These are phyloP conservation scores for Uronychia binucleata DNA, from an alignment of 73 alveolate species.

Conservation along the genomic window DNA sequence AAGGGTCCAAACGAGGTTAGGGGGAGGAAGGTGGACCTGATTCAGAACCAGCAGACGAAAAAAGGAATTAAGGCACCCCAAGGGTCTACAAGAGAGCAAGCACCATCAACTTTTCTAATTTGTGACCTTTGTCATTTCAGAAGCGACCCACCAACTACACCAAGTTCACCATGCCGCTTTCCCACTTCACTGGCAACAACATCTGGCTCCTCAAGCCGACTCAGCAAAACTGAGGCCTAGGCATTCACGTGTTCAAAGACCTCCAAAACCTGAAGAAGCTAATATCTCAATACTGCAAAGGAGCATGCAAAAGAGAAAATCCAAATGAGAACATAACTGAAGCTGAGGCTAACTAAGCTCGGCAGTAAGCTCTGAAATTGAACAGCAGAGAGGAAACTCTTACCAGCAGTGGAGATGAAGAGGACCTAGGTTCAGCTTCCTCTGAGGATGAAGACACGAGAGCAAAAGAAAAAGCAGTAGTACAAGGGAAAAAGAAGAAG, in stretches of 20 bases:
- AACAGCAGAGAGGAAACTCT: conserved; percentile 61
- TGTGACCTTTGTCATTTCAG: background rate
- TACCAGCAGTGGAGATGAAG: conserved; percentile 52
- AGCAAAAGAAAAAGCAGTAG: conserved; percentile 36
- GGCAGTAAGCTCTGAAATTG: conserved; percentile 54
- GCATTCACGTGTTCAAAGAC: conserved; percentile 56
- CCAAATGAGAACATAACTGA: background rate
- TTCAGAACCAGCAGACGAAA: background rate
- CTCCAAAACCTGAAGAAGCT: conserved; percentile 51
- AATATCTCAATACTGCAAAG: conserved; percentile 43
- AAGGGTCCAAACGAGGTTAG: too few relatives aligned
- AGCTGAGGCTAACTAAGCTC: background rate
- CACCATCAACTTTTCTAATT: background rate
- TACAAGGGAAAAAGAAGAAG: conserved; percentile 60
- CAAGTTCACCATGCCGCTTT: conserved; percentile 22
- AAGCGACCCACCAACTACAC: background rate
- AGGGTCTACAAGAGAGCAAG: background rate
- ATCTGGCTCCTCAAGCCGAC: conserved; percentile 82
- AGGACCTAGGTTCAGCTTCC: conserved; percentile 53
- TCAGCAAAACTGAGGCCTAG: conserved; percentile 75
- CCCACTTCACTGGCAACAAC: conserved; percentile 73
- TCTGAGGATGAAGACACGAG: background rate
- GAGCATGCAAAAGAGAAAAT: conserved; percentile 13
- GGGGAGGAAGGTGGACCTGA: too few relatives aligned
- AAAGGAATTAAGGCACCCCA: background rate